Conservation (phyloP, 2,329 filamentous ascomycete genomes). For the Huntiella decipiens region DNA sequence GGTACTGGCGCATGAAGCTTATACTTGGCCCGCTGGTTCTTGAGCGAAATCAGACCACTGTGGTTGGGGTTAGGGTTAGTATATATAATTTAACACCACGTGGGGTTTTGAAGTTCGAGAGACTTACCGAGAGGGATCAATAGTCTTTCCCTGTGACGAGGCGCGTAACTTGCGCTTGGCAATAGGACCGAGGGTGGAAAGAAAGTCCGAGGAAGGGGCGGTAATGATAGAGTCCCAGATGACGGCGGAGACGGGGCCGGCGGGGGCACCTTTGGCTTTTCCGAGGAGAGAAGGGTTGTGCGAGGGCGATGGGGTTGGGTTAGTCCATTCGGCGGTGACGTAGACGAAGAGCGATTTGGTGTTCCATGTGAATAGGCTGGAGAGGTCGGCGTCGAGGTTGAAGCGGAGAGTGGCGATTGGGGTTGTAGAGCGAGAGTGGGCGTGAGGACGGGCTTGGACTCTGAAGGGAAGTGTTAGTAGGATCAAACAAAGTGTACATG, state of each 20-base stretch:
- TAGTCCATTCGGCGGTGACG: constrained; percentile 60
- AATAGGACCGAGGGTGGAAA: constrained; percentile 39
- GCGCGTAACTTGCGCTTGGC: constrained; percentile 42
- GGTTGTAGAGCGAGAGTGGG: constrained; percentile 81
- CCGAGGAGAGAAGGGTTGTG: neutral
- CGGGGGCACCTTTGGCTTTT: constrained; percentile 16
- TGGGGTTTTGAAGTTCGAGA: neutral
- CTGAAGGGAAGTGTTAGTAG: constrained; percentile 23
- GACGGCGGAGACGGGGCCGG: constrained; percentile 42
- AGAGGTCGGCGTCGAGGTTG: constrained; percentile 78
- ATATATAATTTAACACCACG: neutral
- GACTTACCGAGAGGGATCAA: constrained; percentile 37
- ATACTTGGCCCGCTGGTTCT: constrained; percentile 86
- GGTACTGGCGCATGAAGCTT: constrained; percentile 83
- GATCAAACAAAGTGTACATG: neutral
- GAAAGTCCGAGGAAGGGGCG: constrained; percentile 43
- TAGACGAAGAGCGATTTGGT: constrained; percentile 97
- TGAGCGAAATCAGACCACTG: constrained; percentile 55
- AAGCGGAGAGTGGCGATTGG: constrained; percentile 93
- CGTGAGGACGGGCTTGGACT: constrained; percentile 80
- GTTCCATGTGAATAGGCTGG: constrained; percentile 94
- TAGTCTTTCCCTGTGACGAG: constrained; percentile 38
- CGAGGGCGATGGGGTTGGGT: constrained; percentile 9
- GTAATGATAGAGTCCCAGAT: constrained; percentile 96
- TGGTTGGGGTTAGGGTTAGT: constrained; percentile 2